Evolutionary conservation across 108 stramenopile species (phyloP).

Genomic region (Pseudonitzschia multiseries): DNA sequence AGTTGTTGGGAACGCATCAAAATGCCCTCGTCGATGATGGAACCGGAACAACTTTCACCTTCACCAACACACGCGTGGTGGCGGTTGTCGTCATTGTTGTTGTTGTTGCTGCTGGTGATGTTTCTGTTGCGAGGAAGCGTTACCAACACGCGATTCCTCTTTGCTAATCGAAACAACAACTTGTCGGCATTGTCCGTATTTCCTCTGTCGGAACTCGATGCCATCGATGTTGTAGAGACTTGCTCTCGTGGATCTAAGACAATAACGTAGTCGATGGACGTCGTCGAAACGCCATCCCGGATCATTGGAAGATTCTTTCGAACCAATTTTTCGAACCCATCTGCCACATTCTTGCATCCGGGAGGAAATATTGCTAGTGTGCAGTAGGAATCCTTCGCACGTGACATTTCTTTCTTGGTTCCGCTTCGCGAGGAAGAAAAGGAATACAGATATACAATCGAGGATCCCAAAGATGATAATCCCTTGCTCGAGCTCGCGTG

Average conservation of each 20-base stretch:
- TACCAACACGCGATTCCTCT: not conserved
- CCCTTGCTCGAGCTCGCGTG: constrained; percentile 28
- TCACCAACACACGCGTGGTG: too few species aligned
- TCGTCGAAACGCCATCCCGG: constrained; percentile 1
- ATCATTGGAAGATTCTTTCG: constrained; percentile 14
- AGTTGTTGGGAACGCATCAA: constrained; percentile 28
- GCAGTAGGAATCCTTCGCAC: not conserved
- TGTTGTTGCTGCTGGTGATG: too few species aligned
- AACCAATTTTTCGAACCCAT: constrained; percentile 2
- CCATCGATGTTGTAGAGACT: too few species aligned
- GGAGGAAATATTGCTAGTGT: constrained; percentile 27
- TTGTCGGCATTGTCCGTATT: too few species aligned
- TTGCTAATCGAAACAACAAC: too few species aligned
- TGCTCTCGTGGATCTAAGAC: constrained; percentile 5
- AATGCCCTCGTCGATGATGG: constrained; percentile 31
- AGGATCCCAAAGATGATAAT: not conserved
- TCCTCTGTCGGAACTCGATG: too few species aligned
- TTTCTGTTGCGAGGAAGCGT: too few species aligned
- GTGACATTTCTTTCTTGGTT: not conserved
- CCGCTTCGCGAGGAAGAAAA: not conserved
- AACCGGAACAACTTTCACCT: too few species aligned
- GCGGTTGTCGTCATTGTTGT: too few species aligned
- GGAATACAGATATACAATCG: constrained; percentile 1
- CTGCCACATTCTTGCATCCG: not conserved
- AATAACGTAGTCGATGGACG: constrained; percentile 18